Percentiles rank a stretch among this genome's conserved stretches.
Conservation (phyloP, 768 basidiomycete genomes). For the Phanerochaete sordida region DNA sequence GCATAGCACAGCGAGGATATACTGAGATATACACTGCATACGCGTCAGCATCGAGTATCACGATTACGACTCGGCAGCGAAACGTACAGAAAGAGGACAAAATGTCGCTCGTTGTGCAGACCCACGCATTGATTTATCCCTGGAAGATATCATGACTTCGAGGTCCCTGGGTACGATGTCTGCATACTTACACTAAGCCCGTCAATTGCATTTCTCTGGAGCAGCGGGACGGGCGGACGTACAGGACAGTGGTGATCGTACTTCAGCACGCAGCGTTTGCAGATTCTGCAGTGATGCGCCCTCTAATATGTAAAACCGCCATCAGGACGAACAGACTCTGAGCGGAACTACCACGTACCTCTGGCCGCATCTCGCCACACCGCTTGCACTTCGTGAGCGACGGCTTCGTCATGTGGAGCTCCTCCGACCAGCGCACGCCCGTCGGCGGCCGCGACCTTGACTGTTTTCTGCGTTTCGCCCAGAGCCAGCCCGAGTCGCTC, state of each 20-base stretch:
- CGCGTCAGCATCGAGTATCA: neutral
- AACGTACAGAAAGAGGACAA: conserved; percentile 87
- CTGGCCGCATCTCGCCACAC: conserved; percentile 69
- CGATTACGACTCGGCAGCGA: neutral
- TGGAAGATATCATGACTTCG: conserved; percentile 26
- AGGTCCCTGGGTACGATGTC: neutral
- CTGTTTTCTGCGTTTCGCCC: conserved; percentile 46
- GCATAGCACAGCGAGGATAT: conserved; percentile 61
- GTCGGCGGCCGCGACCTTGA: conserved; percentile 28
- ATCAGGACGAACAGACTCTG: neutral
- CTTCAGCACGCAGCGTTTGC: conserved; percentile 85
- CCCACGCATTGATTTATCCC: conserved; percentile 99
- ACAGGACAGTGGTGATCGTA: conserved; percentile 93
- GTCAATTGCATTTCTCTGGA: neutral
- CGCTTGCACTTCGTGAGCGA: conserved; percentile 59
- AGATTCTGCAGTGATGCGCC: conserved; percentile 90
- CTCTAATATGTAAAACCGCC: conserved; percentile 44
- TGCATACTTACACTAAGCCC: conserved; percentile 24
- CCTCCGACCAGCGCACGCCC: conserved; percentile 50
- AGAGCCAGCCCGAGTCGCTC: conserved; percentile 42
- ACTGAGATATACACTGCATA: conserved; percentile 72
- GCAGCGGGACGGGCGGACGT: conserved; percentile 30
- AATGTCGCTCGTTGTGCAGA: conserved; percentile 92
- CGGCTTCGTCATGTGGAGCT: conserved; percentile 50
- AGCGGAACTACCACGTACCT: conserved; percentile 46